Evolutionary conservation across 495 filamentous ascomycete species (phyloP), one percentile per base, ranked within the genome.

Genomic region (Aspergillus olivimuriae): DNA sequence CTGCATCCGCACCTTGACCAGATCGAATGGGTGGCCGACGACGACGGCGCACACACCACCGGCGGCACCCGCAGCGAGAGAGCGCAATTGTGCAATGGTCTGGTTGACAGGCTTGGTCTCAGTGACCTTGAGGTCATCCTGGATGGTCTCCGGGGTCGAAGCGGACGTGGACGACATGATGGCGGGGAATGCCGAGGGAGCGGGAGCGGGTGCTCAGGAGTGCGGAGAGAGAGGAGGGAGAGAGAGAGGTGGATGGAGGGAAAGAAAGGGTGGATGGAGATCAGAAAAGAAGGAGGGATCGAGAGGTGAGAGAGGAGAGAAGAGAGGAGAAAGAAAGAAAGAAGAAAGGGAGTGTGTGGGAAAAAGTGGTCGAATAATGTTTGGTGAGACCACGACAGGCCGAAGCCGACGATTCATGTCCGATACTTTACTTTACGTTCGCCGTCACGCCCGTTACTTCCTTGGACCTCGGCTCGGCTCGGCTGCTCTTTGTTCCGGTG

Each of bases 1-100:
- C 73, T 98, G 92, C 62, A 98, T 62, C 28, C 94, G 86, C 45
- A 98, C 92, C 68, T 98, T 98, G 57, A 97, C 91, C 47, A 98
- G 72, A 58, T 98, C 92, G 58, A 98, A 98, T 6, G 92, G 92
- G 66, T 97, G 94, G 32, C 92, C 92, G 49, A 91, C 82, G 16
- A 98, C 53, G 32, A 97, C 94, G 20, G 92, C 91, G 67, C 86
- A 96, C 22, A 97, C 72, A 57, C 94, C 94, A 47, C 92, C 92
- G 41, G 91, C 91, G 23, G 87, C 94, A 50, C 94, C 92, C 2
- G 91, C 91, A 11, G 70, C 85, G 23, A 97, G 77, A 14, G 90
- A 92, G 28, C 91, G 84, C 32, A 94, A 44, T 60, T 73, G 69
- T 3, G 55, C 60, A 39, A 70, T 50, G 1, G 68, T 73, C 58